These are phyloP conservation scores for Tilletia walkeri DNA, from an alignment of 1,284 basidiomycete species.

Conservation along the genomic window DNA sequence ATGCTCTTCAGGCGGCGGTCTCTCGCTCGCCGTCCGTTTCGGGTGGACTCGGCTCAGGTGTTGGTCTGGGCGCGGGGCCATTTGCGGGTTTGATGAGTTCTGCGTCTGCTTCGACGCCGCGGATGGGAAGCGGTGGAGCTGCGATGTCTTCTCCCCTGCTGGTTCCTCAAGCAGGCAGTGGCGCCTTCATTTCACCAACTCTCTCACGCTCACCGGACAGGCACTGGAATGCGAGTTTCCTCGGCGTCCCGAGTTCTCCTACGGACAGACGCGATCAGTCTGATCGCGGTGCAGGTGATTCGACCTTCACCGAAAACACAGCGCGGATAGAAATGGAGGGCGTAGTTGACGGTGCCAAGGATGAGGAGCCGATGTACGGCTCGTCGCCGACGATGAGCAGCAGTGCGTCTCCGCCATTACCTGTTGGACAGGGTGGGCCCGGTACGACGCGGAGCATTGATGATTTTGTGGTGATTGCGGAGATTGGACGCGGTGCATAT, in stretches of 20 bases:
- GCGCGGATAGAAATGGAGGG: not conserved
- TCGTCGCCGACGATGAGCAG: not conserved
- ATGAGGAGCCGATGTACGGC: not conserved
- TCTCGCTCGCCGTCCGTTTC: constrained; percentile 22
- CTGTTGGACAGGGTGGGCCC: constrained; percentile 22
- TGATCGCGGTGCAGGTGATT: not conserved
- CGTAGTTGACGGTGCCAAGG: not conserved
- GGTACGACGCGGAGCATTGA: constrained; percentile 28
- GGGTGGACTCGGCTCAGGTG: not conserved
- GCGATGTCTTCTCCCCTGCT: not conserved
- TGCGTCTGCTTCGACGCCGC: not conserved
- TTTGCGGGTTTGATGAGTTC: not conserved
- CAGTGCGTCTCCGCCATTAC: not conserved
- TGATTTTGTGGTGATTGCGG: constrained; percentile 45
- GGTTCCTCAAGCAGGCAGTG: not conserved
- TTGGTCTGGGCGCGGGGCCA: not conserved
- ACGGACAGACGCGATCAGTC: not conserved
- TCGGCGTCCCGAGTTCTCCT: not conserved
- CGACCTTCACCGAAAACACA: not conserved
- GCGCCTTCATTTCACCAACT: not conserved
- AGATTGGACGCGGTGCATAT: constrained; percentile 80
- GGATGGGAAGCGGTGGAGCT: not conserved
- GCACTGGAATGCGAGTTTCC: not conserved
- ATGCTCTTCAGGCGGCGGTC: constrained; percentile 26
- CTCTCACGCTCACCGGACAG: not conserved